Conservation (phyloP, 257 asterid genomes). For the Jasminum sambac region DNA sequence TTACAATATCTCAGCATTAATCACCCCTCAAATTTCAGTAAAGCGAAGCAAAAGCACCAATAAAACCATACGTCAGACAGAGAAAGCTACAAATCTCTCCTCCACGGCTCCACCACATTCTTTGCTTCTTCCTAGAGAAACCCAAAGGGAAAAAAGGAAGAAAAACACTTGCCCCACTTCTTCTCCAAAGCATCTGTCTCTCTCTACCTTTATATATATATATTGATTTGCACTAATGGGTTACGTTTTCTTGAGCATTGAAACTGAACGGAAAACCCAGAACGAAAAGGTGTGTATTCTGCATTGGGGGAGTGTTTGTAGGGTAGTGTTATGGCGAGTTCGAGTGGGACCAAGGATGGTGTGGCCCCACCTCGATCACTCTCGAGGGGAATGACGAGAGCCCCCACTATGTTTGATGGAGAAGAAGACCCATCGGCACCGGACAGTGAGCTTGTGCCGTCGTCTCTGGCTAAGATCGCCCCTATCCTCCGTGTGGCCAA, state of each 20-base stretch:
- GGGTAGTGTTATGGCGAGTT: slow-evolving; percentile 67
- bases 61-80: slow-evolving; percentile 19
- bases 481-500: slow-evolving; percentile 96
- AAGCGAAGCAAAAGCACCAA: slow-evolving; percentile 34
- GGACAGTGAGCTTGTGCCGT: slow-evolving; percentile 94
- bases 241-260: slow-evolving; percentile 27
- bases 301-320: neutral
- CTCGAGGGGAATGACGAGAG: slow-evolving; percentile 57
- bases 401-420: slow-evolving; percentile 66
- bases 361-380: slow-evolving; percentile 59
- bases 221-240: slow-evolving; percentile 24
- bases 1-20: slow-evolving; percentile 16
- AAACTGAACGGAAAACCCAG: slow-evolving; percentile 15
- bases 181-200: slow-evolving; percentile 68
- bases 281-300: slow-evolving; percentile 18
- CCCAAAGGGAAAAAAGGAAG: slow-evolving; percentile 31
- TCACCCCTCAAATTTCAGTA: slow-evolving; percentile 16
- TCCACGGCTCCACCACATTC: slow-evolving; percentile 50
- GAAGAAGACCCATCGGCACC: slow-evolving; percentile 60
- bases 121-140: slow-evolving; percentile 66
- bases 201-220: slow-evolving; percentile 2
- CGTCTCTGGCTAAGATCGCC: slow-evolving; percentile 74
- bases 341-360: slow-evolving; percentile 74
- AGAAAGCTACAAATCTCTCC: too few relatives aligned
- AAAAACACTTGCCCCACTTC: slow-evolving; percentile 46